Percentiles rank a stretch among this genome's conserved stretches.
Evolutionary conservation across 805 yeast genomes (phyloP).

Genomic region (Tetrapisispora pingtungensis): DNA sequence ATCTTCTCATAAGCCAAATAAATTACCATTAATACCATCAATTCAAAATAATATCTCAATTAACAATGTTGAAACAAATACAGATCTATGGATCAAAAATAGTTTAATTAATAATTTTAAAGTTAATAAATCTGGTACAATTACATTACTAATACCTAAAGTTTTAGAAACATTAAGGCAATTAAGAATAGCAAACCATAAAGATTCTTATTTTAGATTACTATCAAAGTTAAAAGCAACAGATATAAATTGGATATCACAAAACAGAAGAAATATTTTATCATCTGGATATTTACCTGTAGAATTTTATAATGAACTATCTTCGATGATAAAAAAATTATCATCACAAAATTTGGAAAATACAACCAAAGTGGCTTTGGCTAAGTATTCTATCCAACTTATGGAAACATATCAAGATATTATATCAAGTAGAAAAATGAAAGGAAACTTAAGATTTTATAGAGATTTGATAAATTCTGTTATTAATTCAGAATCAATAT

Average conservation of each 20-base stretch:
- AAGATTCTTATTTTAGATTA: conserved; percentile 14
- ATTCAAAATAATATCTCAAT: background rate
- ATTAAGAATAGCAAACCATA: conserved; percentile 13
- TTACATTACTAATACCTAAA: conserved; percentile 3
- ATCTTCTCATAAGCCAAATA: too few species aligned
- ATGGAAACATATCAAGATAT: conserved; percentile 7
- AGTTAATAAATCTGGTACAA: background rate
- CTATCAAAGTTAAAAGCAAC: conserved; percentile 15
- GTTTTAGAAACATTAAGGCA: conserved; percentile 17
- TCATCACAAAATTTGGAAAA: conserved; percentile 3
- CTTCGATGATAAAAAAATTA: conserved; percentile 17
- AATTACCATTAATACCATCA: background rate
- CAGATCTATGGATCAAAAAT: conserved; percentile 2
- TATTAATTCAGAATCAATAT: conserved; percentile 13
- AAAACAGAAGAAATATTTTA: conserved; percentile 5
- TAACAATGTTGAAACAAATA: background rate
- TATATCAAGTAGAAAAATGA: background rate
- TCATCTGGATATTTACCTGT: conserved; percentile 9
- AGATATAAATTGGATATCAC: conserved; percentile 18
- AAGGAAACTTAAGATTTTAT: conserved; percentile 7
- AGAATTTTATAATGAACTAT: conserved; percentile 21
- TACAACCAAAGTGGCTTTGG: conserved; percentile 7
- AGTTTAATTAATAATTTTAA: background rate
- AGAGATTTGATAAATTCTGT: conserved; percentile 11
- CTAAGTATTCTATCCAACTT: conserved; percentile 15